These are phyloP conservation scores for Saccharomyces hybrid DNA, from an alignment of 1,139 yeast genomes.

Conservation along the genomic window DNA sequence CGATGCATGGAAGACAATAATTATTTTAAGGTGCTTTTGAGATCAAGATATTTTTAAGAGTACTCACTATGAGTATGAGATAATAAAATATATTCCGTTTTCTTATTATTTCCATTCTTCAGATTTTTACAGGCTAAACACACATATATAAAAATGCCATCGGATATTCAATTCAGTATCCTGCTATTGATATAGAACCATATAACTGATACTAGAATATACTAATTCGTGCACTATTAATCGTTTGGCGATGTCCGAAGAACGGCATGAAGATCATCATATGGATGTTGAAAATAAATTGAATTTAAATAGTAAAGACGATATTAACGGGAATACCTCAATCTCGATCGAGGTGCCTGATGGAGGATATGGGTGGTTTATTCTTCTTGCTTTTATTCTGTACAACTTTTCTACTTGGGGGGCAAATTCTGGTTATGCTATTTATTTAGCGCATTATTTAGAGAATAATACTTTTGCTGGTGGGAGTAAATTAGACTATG, in stretches of 20 bases:
- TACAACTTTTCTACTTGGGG: constrained; percentile 62
- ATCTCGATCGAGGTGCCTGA: constrained; percentile 35
- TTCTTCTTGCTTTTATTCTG: constrained; percentile 46
- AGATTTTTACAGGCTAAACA: neutral
- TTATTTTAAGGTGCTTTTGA: neutral
- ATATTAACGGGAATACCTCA: neutral
- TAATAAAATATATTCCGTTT: neutral
- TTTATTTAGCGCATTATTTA: constrained; percentile 51
- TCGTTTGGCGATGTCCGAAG: neutral
- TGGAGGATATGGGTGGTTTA: constrained; percentile 58
- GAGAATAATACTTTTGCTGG: constrained; percentile 41
- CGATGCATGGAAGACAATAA: neutral
- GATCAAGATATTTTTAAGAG: neutral
- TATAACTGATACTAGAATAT: neutral
- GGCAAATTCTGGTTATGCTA: constrained; percentile 54
- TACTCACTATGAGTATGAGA: neutral
- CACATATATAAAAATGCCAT: neutral
- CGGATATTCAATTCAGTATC: neutral
- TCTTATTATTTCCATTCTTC: neutral
- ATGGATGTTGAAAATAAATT: neutral
- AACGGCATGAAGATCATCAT: neutral
- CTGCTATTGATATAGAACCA: neutral
- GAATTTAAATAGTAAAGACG: neutral
- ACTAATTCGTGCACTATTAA: neutral
- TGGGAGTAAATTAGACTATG: constrained; percentile 48